Conservation (phyloP, 495 filamentous ascomycete species). For the Aspergillus olivimuriae region DNA sequence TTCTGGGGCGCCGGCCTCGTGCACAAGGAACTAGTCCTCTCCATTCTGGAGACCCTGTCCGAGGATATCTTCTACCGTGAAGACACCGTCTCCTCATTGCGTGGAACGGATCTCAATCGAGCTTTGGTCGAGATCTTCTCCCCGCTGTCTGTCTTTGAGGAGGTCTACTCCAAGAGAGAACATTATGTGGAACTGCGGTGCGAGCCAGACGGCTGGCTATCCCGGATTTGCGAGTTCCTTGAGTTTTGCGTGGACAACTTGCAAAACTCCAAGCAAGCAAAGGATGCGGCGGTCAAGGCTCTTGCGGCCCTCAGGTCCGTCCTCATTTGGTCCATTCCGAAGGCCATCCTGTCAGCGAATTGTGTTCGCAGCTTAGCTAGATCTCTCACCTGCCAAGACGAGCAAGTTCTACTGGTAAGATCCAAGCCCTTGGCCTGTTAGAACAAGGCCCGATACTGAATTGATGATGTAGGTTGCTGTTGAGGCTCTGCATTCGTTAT, state of each 20-base stretch:
- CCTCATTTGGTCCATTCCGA: slow-evolving; percentile 78
- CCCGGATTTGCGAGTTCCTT: slow-evolving; percentile 68
- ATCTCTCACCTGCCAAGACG: slow-evolving; percentile 64
- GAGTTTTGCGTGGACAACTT: slow-evolving; percentile 63
- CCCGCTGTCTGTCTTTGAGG: slow-evolving; percentile 63
- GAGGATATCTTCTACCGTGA: slow-evolving; percentile 92
- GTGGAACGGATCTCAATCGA: slow-evolving; percentile 76
- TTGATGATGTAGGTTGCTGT: slow-evolving; percentile 64
- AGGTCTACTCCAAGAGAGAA: slow-evolving; percentile 64
- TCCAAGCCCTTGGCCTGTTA: too few species aligned
- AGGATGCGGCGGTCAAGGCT: slow-evolving; percentile 60
- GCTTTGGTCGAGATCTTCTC: slow-evolving; percentile 91
- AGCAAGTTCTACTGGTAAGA: slow-evolving; percentile 68
- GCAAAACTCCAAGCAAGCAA: slow-evolving; percentile 54
- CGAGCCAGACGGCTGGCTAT: slow-evolving; percentile 81
- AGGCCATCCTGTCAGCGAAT: slow-evolving; percentile 62
- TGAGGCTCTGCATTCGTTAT: slow-evolving; percentile 77
- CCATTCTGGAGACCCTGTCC: slow-evolving; percentile 83
- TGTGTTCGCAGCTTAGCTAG: slow-evolving; percentile 67
- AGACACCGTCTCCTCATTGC: slow-evolving; percentile 73
- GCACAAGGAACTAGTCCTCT: slow-evolving; percentile 75
- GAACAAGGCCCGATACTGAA: too few species aligned
- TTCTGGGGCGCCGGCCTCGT: slow-evolving; percentile 71
- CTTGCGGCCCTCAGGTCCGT: slow-evolving; percentile 69
- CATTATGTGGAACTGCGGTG: slow-evolving; percentile 56